Conservation (phyloP, 2,329 filamentous ascomycete species). For the Fusarium solani-melongenae region DNA sequence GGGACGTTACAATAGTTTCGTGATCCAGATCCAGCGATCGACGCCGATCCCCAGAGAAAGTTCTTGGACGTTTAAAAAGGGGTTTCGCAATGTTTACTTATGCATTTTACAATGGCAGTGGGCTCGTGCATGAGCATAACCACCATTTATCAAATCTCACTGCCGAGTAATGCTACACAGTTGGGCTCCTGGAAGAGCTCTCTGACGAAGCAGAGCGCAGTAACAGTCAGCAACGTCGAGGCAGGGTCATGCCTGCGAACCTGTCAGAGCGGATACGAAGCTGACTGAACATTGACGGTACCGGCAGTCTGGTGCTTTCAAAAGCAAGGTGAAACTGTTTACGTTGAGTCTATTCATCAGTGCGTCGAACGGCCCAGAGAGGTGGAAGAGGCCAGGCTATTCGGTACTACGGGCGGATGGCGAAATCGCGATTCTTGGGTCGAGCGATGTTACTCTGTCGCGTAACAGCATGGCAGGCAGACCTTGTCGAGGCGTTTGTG, state of each 20-base stretch:
- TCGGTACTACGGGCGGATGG: neutral
- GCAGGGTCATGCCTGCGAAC: neutral
- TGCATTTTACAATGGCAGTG: conserved; percentile 13
- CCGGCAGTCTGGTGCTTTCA: conserved; percentile 9
- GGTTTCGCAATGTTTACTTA: conserved; percentile 4
- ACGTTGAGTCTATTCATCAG: conserved; percentile 1
- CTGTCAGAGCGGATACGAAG: conserved; percentile 1
- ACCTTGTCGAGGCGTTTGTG: conserved; percentile 1
- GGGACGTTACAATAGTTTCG: neutral
- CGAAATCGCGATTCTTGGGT: conserved; percentile 21
- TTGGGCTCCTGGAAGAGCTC: neutral
- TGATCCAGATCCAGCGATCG: conserved; percentile 21
- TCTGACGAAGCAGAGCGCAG: neutral
- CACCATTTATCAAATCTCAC: neutral
- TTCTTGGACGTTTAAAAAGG: conserved; percentile 7
- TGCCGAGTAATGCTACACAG: neutral
- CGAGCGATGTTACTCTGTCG: conserved; percentile 23
- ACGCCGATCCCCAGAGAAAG: conserved; percentile 21
- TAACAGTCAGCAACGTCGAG: neutral
- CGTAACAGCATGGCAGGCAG: conserved; percentile 26
- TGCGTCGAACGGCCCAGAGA: neutral
- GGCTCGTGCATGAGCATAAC: conserved; percentile 6
- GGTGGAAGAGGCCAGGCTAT: neutral
- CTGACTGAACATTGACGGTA: neutral
- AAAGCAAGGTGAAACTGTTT: conserved; percentile 8